Evolutionary conservation across 1,284 basidiomycete genomes (phyloP), one percentile per base, ranked within the genome.

Genomic region (Bjerkandera adusta): DNA sequence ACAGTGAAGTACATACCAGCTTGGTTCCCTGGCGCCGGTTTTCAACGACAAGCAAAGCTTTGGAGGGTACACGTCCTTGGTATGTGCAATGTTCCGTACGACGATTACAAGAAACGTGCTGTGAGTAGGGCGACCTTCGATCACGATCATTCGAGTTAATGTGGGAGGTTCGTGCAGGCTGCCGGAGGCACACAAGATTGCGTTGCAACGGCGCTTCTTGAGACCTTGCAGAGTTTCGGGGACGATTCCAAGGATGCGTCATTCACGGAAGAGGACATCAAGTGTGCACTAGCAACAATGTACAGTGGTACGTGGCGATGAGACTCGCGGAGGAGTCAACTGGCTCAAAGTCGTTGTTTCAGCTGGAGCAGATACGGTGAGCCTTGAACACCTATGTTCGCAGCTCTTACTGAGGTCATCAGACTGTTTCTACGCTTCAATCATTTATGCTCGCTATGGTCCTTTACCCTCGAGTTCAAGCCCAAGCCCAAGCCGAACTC

Each of bases 401-500:
- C 13, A 32, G 10, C 24, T 33, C 16, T 3, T 30, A 22, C 36
- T 40, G 38, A 40, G 12, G 11, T 30, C 11, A 5, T 24, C 22
- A 47, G 45, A 47, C 45, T 12, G 24, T 27, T n/a, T 41, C 38
- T 13, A 34, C 24, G 10, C 25, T 48, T 7, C 26, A 32, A 5
- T 21, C 36, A 12, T 44, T 45, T 29, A 44, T 49, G 18, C 35
- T 45, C 15, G 47, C 47, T n/a, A 45, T 49, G 47, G 20, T 35
- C 8, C 22, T 45, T 3, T 29, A 39, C 22, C 42, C 42, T 4
- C 42, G 39, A 11, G 33, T 34, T 12, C 36, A 24, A 22, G 5
- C 5, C 16, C 25, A 49, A 24, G 47, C 47, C 15, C 42, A 41
- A 18, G 5, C 21, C 5, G 25, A 33, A n/a, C 27, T 49, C 13